A percentile compares a stretch with the other conserved stretches of the same genome.
phyloP scores from a whole-genome alignment of 2,329 filamentous ascomycete genomes.

The Penicillium sp. region DNA sequence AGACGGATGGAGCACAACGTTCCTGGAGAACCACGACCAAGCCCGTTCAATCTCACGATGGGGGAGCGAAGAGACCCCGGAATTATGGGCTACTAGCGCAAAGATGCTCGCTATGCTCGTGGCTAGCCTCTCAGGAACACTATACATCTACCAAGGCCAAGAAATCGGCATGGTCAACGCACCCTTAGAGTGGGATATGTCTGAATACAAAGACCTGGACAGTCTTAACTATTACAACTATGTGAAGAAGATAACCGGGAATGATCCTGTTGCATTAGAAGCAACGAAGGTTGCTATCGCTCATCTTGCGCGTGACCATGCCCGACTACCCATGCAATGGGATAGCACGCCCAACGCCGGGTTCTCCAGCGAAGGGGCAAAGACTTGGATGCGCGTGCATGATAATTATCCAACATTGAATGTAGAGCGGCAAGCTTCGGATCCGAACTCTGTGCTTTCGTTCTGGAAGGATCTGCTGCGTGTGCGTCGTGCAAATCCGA shows the following conservation, averaged over 20 bases:
- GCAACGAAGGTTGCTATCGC: constrained; percentile 54
- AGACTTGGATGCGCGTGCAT: constrained; percentile 63
- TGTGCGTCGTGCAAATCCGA: constrained; percentile 56
- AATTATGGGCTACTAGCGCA: constrained; percentile 47
- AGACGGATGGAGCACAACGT: constrained; percentile 58
- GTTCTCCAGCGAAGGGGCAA: constrained; percentile 55
- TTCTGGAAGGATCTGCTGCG: constrained; percentile 60
- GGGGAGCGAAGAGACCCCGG: constrained; percentile 50
- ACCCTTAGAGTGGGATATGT: constrained; percentile 50
- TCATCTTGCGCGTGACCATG: constrained; percentile 59
- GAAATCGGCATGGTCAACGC: constrained; percentile 63
- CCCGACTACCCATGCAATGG: constrained; percentile 71
- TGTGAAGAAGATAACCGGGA: constrained; percentile 24
- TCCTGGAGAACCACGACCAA: constrained; percentile 66
- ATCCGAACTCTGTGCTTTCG: constrained; percentile 51
- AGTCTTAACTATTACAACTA: constrained; percentile 51
- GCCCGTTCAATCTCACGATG: constrained; percentile 57
- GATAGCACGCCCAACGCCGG: constrained; percentile 56
- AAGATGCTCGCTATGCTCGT: constrained; percentile 58
- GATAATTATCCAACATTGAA: constrained; percentile 44
- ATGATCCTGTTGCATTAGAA: constrained; percentile 44
- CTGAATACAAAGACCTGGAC: constrained; percentile 46
- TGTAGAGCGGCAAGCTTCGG: constrained; percentile 53
- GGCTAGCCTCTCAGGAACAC: constrained; percentile 51
- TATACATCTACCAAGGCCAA: constrained; percentile 62